Conservation (phyloP, 1,284 basidiomycete genomes). For the Amylostereum areolatum region DNA sequence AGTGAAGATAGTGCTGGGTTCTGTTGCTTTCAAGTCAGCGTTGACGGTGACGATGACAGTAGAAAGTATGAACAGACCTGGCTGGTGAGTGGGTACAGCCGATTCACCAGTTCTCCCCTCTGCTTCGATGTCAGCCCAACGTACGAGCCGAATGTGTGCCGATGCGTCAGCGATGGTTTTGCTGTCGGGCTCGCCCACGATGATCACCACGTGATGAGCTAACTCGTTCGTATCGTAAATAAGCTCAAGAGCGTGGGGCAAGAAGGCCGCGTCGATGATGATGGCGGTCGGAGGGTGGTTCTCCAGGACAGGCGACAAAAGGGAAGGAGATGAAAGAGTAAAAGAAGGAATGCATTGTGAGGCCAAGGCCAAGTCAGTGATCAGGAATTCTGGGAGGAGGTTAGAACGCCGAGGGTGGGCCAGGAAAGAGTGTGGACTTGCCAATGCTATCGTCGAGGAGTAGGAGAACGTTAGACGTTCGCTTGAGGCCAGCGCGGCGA, state of each 20-base stretch:
- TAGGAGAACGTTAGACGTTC: slow-evolving; percentile 63
- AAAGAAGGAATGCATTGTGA: slow-evolving; percentile 65
- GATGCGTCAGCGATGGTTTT: slow-evolving; percentile 34
- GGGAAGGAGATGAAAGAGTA: slow-evolving; percentile 51
- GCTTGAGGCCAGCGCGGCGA: slow-evolving; percentile 50
- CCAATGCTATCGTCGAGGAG: slow-evolving; percentile 72
- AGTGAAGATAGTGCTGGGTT: slow-evolving; percentile 53
- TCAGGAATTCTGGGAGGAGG: slow-evolving; percentile 55
- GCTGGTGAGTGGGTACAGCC: slow-evolving; percentile 39
- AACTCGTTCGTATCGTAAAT: slow-evolving; percentile 53
- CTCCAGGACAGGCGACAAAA: slow-evolving; percentile 59
- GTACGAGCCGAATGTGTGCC: slow-evolving; percentile 46
- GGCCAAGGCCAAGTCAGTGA: slow-evolving; percentile 70
- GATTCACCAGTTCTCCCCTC: slow-evolving; percentile 46
- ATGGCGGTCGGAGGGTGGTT: slow-evolving; percentile 62
- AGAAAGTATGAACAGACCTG: not conserved
- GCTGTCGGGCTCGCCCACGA: slow-evolving; percentile 53
- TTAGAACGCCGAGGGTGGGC: slow-evolving; percentile 6
- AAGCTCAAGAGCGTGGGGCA: slow-evolving; percentile 59
- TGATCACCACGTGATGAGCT: slow-evolving; percentile 52
- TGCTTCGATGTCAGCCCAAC: slow-evolving; percentile 60
- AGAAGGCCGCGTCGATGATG: slow-evolving; percentile 55
- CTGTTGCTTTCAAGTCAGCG: slow-evolving; percentile 58
- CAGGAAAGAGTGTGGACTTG: slow-evolving; percentile 22
- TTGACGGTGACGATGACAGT: slow-evolving; percentile 36